phyloP scores from a whole-genome alignment of 306 rosid genomes.

The Glycyrrhiza uralensis region DNA sequence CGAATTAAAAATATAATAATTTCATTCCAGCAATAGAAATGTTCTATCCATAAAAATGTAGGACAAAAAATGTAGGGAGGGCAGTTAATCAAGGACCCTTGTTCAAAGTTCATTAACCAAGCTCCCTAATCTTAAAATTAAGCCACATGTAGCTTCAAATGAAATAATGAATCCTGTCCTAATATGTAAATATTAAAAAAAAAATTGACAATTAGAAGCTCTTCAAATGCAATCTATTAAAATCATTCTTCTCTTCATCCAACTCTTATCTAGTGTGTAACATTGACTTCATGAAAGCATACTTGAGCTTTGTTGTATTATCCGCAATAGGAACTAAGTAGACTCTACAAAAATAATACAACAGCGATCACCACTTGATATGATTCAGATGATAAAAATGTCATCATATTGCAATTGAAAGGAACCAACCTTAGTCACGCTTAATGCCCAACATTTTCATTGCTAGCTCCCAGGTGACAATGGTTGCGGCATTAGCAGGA shows the following conservation, averaged over 20 bases:
- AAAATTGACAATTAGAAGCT: slow-evolving; percentile 5
- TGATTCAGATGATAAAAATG: not conserved
- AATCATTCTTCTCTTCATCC: slow-evolving; percentile 6
- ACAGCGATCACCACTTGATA: not conserved
- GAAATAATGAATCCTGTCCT: slow-evolving; percentile 22
- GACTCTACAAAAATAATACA: slow-evolving; percentile 9
- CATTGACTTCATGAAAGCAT: slow-evolving; percentile 12
- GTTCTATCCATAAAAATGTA: not conserved
- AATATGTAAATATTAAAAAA: not conserved
- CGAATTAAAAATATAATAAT: not conserved
- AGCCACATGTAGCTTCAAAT: slow-evolving; percentile 2
- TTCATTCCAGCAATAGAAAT: slow-evolving; percentile 13
- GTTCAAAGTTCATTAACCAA: slow-evolving; percentile 1
- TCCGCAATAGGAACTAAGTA: not conserved
- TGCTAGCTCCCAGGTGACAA: slow-evolving; percentile 90
- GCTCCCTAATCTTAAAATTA: not conserved
- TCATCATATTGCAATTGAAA: not conserved
- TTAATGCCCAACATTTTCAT: slow-evolving; percentile 64
- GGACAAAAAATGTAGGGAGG: not conserved
- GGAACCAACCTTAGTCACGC: slow-evolving; percentile 40
- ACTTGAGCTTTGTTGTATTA: slow-evolving; percentile 9
- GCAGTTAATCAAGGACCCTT: slow-evolving; percentile 8
- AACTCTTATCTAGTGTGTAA: slow-evolving; percentile 5
- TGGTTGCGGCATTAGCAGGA: slow-evolving; percentile 94
- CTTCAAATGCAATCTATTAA: slow-evolving; percentile 3